Evolutionary conservation across 805 yeast species (phyloP).

Genomic region (Schizosaccharomyces pombe): DNA sequence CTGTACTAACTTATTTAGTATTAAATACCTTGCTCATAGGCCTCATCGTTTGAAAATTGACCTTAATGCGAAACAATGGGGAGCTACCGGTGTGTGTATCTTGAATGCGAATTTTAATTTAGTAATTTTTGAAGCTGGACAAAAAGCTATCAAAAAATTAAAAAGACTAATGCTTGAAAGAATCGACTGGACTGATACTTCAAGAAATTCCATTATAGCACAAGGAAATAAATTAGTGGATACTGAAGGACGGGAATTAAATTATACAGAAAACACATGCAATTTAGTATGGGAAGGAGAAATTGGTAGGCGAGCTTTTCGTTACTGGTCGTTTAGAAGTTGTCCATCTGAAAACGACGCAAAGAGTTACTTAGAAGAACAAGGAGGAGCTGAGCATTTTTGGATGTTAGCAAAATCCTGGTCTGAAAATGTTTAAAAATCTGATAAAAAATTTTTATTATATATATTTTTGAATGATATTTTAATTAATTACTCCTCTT

Average conservation of each 20-base stretch:
- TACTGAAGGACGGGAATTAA: background rate
- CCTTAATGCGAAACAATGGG: constrained; percentile 52
- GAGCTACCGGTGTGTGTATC: constrained; percentile 33
- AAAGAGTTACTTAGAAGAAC: constrained; percentile 7
- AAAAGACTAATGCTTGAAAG: constrained; percentile 36
- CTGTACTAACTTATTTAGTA: constrained; percentile 11
- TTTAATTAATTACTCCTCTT: constrained; percentile 3
- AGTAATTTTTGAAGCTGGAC: constrained; percentile 55
- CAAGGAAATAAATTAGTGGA: background rate
- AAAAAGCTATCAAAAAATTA: constrained; percentile 35
- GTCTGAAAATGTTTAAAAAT: background rate
- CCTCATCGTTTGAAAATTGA: constrained; percentile 54
- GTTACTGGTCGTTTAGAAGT: constrained; percentile 7
- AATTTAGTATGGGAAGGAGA: constrained; percentile 13
- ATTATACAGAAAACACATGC: constrained; percentile 8
- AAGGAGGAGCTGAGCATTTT: constrained; percentile 7
- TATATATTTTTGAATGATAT: background rate
- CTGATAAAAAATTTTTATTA: background rate
- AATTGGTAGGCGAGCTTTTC: constrained; percentile 9
- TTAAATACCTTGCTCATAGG: constrained; percentile 33
- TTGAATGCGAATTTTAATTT: constrained; percentile 22
- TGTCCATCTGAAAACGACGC: constrained; percentile 9
- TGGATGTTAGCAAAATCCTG: constrained; percentile 9
- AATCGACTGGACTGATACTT: constrained; percentile 42
- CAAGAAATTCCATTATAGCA: constrained; percentile 10